These are phyloP conservation scores for Syzygium aqueum DNA, from an alignment of 345 rosid genomes.

Conservation along the genomic window DNA sequence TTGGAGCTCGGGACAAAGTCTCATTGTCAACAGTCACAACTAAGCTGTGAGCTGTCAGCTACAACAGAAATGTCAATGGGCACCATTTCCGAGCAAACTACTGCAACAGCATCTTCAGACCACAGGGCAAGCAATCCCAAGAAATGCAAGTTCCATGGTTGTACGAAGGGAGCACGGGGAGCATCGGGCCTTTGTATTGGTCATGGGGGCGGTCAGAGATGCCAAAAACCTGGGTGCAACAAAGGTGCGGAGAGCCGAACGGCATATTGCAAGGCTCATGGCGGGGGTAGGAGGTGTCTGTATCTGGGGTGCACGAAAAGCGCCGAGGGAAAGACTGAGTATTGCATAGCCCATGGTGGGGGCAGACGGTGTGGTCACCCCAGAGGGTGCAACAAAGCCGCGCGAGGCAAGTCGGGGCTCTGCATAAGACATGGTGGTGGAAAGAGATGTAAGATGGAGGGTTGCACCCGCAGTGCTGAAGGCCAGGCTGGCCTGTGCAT, in stretches of 20 bases:
- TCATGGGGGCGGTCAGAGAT: slow-evolving; percentile 96
- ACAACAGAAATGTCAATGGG: slow-evolving; percentile 44
- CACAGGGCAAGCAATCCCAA: slow-evolving; percentile 38
- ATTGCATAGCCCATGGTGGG: slow-evolving; percentile 92
- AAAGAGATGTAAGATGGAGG: slow-evolving; percentile 74
- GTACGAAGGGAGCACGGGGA: slow-evolving; percentile 86
- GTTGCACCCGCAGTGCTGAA: slow-evolving; percentile 86
- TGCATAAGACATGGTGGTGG: slow-evolving; percentile 98
- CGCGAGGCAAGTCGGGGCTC: slow-evolving; percentile 89
- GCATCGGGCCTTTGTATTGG: slow-evolving; percentile 91
- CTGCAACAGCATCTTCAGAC: slow-evolving; percentile 44
- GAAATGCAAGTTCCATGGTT: slow-evolving; percentile 71
- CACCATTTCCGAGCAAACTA: slow-evolving; percentile 45
- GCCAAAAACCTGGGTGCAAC: slow-evolving; percentile 79
- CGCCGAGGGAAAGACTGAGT: slow-evolving; percentile 88
- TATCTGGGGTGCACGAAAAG: slow-evolving; percentile 94
- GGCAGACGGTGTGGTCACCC: slow-evolving; percentile 73
- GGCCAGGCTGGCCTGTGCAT: slow-evolving; percentile 95
- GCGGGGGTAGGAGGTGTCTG: slow-evolving; percentile 92
- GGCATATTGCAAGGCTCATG: slow-evolving; percentile 91
- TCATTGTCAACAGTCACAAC: slow-evolving; percentile 23
- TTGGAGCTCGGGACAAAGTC: slow-evolving; percentile 29
- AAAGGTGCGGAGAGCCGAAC: slow-evolving; percentile 93
- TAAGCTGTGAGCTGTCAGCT: slow-evolving; percentile 41
- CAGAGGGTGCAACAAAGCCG: slow-evolving; percentile 77